Evolutionary conservation across 257 asterid genomes (phyloP).

Genomic region (Galeopsis tetrahit): DNA sequence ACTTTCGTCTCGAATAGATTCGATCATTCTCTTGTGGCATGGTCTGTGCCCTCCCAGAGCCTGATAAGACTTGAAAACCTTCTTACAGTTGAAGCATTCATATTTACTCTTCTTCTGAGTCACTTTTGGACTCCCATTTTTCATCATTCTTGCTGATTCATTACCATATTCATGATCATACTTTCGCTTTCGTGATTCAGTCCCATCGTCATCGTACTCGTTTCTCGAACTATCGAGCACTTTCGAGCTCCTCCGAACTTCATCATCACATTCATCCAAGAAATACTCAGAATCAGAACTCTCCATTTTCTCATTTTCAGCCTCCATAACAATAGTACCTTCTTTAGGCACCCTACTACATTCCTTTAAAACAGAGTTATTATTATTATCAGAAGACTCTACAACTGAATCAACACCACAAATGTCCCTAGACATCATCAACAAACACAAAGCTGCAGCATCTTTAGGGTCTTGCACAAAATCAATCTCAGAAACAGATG

Average conservation of each 20-base stretch:
- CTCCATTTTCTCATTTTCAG: slow-evolving; percentile 46
- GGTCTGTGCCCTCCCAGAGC: slow-evolving; percentile 98
- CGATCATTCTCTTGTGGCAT: slow-evolving; percentile 68
- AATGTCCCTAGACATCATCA: slow-evolving; percentile 83
- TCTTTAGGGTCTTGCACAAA: slow-evolving; percentile 75
- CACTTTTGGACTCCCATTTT: slow-evolving; percentile 17
- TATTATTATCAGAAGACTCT: slow-evolving; percentile 87
- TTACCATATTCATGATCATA: slow-evolving; percentile 38
- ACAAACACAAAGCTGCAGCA: slow-evolving; percentile 72
- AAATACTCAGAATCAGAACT: slow-evolving; percentile 92
- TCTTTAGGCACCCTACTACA: slow-evolving; percentile 50
- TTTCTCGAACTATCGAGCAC: slow-evolving; percentile 35
- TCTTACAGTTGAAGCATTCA: slow-evolving; percentile 87
- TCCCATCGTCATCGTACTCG: slow-evolving; percentile 36
- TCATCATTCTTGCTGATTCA: slow-evolving; percentile 40
- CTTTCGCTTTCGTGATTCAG: slow-evolving; percentile 52
- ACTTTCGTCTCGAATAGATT: slow-evolving; percentile 53
- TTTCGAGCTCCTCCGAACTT: slow-evolving; percentile 38
- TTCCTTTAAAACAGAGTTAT: slow-evolving; percentile 77
- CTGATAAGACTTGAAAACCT: slow-evolving; percentile 80
- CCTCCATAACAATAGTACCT: slow-evolving; percentile 33
- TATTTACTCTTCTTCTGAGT: slow-evolving; percentile 65
- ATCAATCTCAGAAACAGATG: slow-evolving; percentile 74
- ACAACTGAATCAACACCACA: slow-evolving; percentile 75
- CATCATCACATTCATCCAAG: slow-evolving; percentile 73